These are phyloP conservation scores for Lepraria neglecta DNA, from an alignment of 495 filamentous ascomycete species.

Conservation along the genomic window DNA sequence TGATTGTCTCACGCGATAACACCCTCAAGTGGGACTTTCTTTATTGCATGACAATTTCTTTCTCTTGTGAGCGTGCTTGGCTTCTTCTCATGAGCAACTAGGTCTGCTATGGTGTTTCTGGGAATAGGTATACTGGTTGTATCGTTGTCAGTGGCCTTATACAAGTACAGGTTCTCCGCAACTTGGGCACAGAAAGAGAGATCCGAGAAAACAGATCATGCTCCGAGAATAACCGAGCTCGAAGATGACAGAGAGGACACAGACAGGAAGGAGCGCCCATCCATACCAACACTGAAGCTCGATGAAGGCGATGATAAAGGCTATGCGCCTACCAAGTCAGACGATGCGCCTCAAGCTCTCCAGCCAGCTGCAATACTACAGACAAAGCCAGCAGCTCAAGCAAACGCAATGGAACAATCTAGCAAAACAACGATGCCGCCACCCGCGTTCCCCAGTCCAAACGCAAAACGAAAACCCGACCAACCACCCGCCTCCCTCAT, in stretches of 20 bases:
- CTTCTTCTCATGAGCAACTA: background rate
- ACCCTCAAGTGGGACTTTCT: background rate
- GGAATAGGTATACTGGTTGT: constrained; percentile 15
- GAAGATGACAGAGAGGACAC: background rate
- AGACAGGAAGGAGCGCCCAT: background rate
- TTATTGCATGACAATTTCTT: background rate
- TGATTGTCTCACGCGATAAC: background rate
- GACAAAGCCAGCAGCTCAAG: background rate
- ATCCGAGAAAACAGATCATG: background rate
- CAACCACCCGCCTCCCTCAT: constrained; percentile 5
- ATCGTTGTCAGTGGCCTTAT: constrained; percentile 15
- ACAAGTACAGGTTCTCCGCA: constrained; percentile 13
- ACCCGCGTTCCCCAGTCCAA: background rate
- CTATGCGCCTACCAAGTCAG: background rate
- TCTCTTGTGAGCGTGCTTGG: background rate
- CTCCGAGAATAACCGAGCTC: background rate
- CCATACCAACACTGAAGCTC: constrained; percentile 2
- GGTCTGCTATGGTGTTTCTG: constrained; percentile 15
- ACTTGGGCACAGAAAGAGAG: constrained; percentile 6
- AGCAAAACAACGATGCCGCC: background rate
- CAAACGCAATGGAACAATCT: background rate
- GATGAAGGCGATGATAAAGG: background rate
- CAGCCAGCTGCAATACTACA: background rate
- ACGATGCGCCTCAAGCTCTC: background rate
- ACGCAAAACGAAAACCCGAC: constrained; percentile 6